Base-by-base conservation (phyloP, 139 green algal species). In the Desmodesmus armatus region DNA sequence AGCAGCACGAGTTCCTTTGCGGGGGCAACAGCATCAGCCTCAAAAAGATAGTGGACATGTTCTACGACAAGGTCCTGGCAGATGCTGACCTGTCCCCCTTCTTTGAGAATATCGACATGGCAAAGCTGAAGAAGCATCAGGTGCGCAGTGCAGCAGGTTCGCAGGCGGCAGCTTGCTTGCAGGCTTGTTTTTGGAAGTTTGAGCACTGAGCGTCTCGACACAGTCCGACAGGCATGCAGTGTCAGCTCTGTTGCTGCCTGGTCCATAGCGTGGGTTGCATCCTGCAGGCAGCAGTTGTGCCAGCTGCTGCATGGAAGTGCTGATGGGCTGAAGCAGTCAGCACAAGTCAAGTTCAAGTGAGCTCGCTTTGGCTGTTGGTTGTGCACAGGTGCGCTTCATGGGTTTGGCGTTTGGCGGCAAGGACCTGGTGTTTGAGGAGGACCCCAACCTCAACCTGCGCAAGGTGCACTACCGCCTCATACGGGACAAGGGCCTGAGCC, bases 1-100 rank as follows among this genome's bases (percentile, higher is more conserved):
- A n/a, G 35, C 19, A 41, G 9, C 76, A 72, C 55, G 37, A 41
- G 23, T 40, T n/a, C 23, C 11, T 73, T 78, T n/a, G 62, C 31
- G 6, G 51, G 49, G 9, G 35, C 66, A 23, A 85, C 66, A 79
- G 66, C 49, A 69, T 85, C 66, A 85, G 80, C 66, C 31, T 85
- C 23, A 85, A 85, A 44, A 85, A 85, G 80, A 85, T 85, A 29
- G 23, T 85, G 35, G 80, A 85, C 66, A 78, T 78, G 1, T 85
- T 85, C 35, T 85, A 85, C 27, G 80, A 85, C 41, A 85, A 75
- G 47, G 80, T 85, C 5, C 21, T 70, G 25, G 47, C 66, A 43
- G 39, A 78, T 31, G 65, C 29, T 17, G 3, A 72, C 35, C 29
- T 85, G 5, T 33, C 35, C 17, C 44, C 41, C 29, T 85, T 37